Base-by-base conservation (phyloP, 148 eudicot species). In the Camellia granthamiana region DNA sequence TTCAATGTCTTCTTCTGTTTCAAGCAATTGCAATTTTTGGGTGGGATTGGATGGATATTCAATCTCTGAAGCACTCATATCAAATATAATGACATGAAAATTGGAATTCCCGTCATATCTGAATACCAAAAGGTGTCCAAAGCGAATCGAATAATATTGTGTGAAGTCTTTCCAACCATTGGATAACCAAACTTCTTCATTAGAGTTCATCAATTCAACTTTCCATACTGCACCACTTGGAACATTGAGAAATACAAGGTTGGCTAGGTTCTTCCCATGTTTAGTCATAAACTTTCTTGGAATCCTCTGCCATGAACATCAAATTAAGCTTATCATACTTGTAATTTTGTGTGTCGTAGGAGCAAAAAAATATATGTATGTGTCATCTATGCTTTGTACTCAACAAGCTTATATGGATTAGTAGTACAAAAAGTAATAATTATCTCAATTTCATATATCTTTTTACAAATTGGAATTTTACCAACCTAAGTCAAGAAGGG, bases 91-190 rank as follows among this genome's bases (percentile, higher is more conserved):
- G 21, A 86, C 88, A 51, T 73, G 70, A 52, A 90, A 87, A 23
- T 6, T 49, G 15, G 86, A 85, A 23, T 79, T 18, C 6, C 82
- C 81, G 14, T 67, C 70, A 23, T 79, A 88, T 43, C 69, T 75
- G 30, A 88, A 90, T 59, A 87, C 56, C 66, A 85, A 62, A 56
- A 87, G 75, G 73, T 88, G 77, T 3, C 86, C 87, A 3, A 46
- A 63, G 8, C 62, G 2, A 23, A 90, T 55, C 11, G 86, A 81
- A 71, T 84, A 79, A 74, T 55, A 81, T 49, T 76, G 68, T 5
- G 66, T 76, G 56, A 90, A 87, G 59, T 84, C 71, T 46, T 79
- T 54, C 90, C 89, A 90, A 3, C 93, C 90, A 7, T 85, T 46
- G 16, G 68, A 62, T 4, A 90, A 59, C 88, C 85, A 88, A 78